Evolutionary conservation across 371 early-diverging fungal species (phyloP).

Genomic region (Mortierella sp.): DNA sequence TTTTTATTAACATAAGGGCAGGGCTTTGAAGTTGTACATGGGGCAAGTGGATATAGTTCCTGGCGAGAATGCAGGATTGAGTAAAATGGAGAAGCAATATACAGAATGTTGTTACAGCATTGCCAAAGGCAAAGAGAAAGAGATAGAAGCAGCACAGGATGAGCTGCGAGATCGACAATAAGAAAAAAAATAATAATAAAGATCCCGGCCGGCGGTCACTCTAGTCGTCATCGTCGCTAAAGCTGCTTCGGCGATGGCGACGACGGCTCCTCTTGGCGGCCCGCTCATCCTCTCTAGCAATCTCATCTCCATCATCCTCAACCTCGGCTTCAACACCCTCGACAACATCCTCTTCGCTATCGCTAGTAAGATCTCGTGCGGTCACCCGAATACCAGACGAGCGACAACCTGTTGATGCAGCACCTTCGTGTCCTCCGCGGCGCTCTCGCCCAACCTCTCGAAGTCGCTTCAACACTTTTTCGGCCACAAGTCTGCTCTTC

Average conservation of each 20-base stretch:
- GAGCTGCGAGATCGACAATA: background rate
- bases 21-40: background rate
- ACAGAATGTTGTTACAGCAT: constrained; percentile 20
- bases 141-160: too few relatives aligned
- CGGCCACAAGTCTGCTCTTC: constrained; percentile 64
- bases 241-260: background rate
- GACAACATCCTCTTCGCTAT: constrained; percentile 19
- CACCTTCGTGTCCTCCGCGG: constrained; percentile 1
- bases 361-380: constrained; percentile 23
- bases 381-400: constrained; percentile 9
- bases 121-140: background rate
- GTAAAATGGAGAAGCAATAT: constrained; percentile 7
- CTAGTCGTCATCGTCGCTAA: constrained; percentile 12
- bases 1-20: constrained; percentile 3
- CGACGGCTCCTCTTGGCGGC: background rate
- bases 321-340: constrained; percentile 4
- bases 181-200: background rate
- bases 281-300: constrained; percentile 8
- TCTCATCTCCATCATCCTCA: background rate
- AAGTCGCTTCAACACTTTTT: constrained; percentile 64
- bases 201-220: background rate
- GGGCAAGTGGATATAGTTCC: constrained; percentile 4
- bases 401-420: background rate
- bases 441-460: constrained; percentile 48
- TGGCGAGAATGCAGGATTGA: background rate